A percentile compares a stretch with the other conserved stretches of the same genome.
Evolutionary conservation across 805 yeast genomes (phyloP).

Genomic region (Suhomyces vadensis): DNA sequence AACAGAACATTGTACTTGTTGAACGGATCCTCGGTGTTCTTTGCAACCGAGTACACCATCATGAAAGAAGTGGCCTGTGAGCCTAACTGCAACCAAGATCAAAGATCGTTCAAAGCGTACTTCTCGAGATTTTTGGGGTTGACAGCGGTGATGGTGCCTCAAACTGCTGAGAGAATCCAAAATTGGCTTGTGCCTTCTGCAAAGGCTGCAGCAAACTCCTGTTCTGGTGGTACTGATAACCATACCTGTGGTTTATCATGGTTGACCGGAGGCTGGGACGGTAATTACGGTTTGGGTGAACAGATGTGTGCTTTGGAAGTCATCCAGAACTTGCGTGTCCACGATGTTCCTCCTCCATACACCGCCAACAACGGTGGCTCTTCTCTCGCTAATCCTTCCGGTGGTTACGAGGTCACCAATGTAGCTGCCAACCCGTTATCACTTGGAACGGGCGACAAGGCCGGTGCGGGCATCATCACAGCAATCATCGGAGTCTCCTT

Average conservation of each 20-base stretch:
- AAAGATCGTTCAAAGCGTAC: constrained; percentile 89
- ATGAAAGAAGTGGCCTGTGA: constrained; percentile 89
- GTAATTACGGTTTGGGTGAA: constrained; percentile 72
- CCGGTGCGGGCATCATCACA: constrained; percentile 89
- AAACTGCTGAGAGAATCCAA: constrained; percentile 48
- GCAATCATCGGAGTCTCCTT: constrained; percentile 61
- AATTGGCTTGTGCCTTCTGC: constrained; percentile 43
- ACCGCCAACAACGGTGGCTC: constrained; percentile 68
- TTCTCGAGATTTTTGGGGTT: constrained; percentile 71
- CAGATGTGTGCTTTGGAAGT: constrained; percentile 74
- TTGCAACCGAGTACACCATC: constrained; percentile 38
- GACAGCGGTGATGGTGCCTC: constrained; percentile 72
- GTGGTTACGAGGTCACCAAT: constrained; percentile 56
- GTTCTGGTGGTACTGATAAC: constrained; percentile 80
- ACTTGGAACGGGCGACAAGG: constrained; percentile 36
- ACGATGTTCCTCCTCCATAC: constrained; percentile 54
- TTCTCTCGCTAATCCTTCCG: constrained; percentile 65
- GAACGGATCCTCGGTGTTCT: constrained; percentile 57
- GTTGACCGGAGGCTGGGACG: constrained; percentile 60
- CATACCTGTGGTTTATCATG: constrained; percentile 80
- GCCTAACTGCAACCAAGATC: constrained; percentile 78
- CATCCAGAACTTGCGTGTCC: constrained; percentile 47
- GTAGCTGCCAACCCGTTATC: constrained; percentile 27
- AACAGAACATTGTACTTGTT: constrained; percentile 57
- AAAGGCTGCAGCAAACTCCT: constrained; percentile 56